Conservation (phyloP, 1,139 yeast genomes). For the Geotrichum bryndzae region DNA sequence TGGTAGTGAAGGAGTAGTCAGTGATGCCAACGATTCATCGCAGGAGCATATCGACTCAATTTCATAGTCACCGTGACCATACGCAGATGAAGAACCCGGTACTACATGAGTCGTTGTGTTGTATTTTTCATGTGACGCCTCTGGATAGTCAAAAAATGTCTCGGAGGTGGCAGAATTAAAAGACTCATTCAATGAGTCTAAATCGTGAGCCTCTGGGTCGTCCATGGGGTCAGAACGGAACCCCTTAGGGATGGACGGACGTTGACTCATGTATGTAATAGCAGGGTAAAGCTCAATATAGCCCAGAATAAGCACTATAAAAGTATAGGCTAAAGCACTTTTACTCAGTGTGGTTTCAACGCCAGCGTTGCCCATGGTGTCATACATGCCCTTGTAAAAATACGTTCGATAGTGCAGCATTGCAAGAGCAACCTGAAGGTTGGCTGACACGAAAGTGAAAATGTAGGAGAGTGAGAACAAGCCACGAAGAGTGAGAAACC, state of each 20-base stretch:
- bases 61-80: background rate
- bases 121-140: background rate
- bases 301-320: conserved; percentile 1
- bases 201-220: conserved; percentile 6
- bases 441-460: conserved; percentile 10
- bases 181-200: background rate
- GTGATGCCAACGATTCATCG: background rate
- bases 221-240: background rate
- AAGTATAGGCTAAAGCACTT: background rate
- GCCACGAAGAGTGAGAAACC: conserved; percentile 7
- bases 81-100: background rate
- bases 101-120: background rate
- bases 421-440: conserved; percentile 6
- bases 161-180: background rate
- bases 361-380: conserved; percentile 4
- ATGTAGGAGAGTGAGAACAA: conserved; percentile 10
- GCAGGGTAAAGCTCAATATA: conserved; percentile 15
- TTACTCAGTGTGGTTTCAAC: conserved; percentile 6
- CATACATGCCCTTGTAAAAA: conserved; percentile 9
- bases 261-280: conserved; percentile 12
- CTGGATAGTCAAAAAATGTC: background rate
- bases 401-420: background rate
- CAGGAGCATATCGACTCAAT: background rate
- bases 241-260: conserved; percentile 4
- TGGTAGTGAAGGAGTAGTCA: conserved; percentile 3